A percentile compares a stretch with the other conserved stretches of the same genome.
Evolutionary conservation across 768 basidiomycete genomes (phyloP).

Genomic region (Cystobasidium ongulense): DNA sequence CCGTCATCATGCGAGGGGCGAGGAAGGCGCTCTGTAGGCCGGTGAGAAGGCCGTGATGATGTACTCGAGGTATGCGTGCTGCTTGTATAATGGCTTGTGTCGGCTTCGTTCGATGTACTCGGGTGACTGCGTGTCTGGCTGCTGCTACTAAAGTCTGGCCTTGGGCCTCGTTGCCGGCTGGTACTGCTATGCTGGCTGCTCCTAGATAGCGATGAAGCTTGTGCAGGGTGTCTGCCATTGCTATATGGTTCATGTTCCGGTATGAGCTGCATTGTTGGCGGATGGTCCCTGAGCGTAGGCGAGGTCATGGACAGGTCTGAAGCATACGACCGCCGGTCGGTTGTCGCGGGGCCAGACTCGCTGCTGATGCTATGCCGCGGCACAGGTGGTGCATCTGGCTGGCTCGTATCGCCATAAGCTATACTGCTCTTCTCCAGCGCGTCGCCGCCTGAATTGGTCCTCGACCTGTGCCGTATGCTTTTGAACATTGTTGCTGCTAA

Average conservation of each 20-base stretch:
- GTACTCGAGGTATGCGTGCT: not conserved
- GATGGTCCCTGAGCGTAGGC: conserved; percentile 3
- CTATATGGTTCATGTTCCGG: conserved; percentile 18
- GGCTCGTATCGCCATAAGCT: not conserved
- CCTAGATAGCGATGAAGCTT: not conserved
- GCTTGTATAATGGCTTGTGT: not conserved
- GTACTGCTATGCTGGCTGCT: not conserved
- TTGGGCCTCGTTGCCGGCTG: not conserved
- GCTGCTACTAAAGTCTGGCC: not conserved
- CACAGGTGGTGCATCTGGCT: not conserved
- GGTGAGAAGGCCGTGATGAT: not conserved
- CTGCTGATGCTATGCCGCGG: conserved; percentile 1
- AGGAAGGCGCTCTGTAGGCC: not conserved
- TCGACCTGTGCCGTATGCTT: not conserved
- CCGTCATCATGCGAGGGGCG: not conserved
- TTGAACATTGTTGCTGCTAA: not conserved
- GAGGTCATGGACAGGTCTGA: not conserved
- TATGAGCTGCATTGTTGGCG: conserved; percentile 8
- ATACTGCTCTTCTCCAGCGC: not conserved
- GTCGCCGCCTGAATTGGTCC: conserved; percentile 1
- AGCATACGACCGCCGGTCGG: not conserved
- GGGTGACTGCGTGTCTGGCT: not conserved
- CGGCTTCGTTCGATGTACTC: conserved; percentile 8
- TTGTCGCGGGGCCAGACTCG: conserved; percentile 10
- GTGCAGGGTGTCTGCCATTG: not conserved